A percentile compares a stretch with the other conserved stretches of the same genome.
Conservation (phyloP, 208 protist species). For the Naegleria lovaniensis region DNA sequence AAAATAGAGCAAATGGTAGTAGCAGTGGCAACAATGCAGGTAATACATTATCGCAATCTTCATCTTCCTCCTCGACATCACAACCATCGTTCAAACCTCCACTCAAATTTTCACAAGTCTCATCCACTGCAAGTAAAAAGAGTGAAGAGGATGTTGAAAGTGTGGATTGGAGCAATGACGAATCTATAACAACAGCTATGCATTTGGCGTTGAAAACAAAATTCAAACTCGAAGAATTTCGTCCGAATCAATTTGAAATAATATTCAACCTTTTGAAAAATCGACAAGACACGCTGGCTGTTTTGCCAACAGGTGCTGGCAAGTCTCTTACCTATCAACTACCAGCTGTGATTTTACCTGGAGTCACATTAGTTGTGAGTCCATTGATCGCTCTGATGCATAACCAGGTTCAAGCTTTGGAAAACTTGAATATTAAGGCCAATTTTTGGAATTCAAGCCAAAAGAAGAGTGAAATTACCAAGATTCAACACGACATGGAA, state of each 20-base stretch:
- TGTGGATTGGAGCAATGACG: background rate
- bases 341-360: conserved; percentile 44
- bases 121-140: too few species aligned
- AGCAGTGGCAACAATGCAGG: too few species aligned
- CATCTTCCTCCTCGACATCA: too few species aligned
- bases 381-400: conserved; percentile 74
- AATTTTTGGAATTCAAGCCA: background rate
- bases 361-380: conserved; percentile 60
- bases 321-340: conserved; percentile 73
- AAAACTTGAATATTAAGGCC: background rate
- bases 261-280: conserved; percentile 70
- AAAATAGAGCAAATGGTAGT: too few species aligned
- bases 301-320: conserved; percentile 67
- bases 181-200: background rate
- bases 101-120: too few species aligned
- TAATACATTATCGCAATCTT: too few species aligned
- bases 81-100: too few species aligned
- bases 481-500: conserved; percentile 33
- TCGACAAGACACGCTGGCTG: conserved; percentile 79
- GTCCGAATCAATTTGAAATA: background rate
- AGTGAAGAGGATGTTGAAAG: too few species aligned
- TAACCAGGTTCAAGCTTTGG: conserved; percentile 58
- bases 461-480: conserved; percentile 25
- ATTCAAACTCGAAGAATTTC: conserved; percentile 17
- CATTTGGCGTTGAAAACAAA: background rate